These are phyloP conservation scores for Linderniella brevidens DNA, from an alignment of 257 asterid genomes.

Conservation along the genomic window DNA sequence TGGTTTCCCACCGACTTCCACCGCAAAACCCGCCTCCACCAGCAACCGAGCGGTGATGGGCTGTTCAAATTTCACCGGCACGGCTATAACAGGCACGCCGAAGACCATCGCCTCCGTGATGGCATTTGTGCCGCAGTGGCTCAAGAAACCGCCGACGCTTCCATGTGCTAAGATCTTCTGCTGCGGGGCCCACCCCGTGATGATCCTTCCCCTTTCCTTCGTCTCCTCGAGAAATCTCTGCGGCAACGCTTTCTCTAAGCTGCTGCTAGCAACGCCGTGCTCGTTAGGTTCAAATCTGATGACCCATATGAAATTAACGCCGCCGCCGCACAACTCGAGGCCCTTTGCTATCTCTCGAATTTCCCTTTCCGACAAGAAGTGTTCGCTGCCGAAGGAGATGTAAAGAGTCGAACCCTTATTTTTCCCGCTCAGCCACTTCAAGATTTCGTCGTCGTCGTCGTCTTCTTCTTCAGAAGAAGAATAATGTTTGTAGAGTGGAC, in stretches of 20 bases:
- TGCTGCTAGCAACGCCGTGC: background rate
- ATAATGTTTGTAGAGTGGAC: background rate
- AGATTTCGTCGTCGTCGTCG: too few relatives aligned
- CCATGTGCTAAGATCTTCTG: background rate
- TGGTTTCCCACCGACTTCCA: too few relatives aligned
- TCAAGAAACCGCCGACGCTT: background rate
- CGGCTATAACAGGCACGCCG: slow-evolving; percentile 9
- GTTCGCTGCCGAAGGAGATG: background rate
- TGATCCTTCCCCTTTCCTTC: background rate
- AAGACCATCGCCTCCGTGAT: background rate
- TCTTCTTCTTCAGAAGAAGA: too few relatives aligned
- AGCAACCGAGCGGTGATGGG: slow-evolving; percentile 7
- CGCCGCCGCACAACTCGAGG: background rate
- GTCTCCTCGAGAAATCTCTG: background rate
- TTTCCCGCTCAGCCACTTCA: background rate
- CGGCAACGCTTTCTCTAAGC: background rate
- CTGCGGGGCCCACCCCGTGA: background rate
- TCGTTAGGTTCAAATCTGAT: background rate
- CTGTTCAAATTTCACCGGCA: slow-evolving; percentile 8
- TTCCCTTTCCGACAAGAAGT: background rate
- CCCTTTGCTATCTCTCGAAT: background rate
- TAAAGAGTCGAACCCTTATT: background rate
- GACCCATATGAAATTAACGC: background rate
- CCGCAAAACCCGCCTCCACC: background rate
- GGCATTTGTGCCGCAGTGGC: slow-evolving; percentile 3